Evolutionary conservation across 2,329 filamentous ascomycete species (phyloP), one percentile per base, ranked within the genome.

Genomic region (Cryphonectria nitschkei): DNA sequence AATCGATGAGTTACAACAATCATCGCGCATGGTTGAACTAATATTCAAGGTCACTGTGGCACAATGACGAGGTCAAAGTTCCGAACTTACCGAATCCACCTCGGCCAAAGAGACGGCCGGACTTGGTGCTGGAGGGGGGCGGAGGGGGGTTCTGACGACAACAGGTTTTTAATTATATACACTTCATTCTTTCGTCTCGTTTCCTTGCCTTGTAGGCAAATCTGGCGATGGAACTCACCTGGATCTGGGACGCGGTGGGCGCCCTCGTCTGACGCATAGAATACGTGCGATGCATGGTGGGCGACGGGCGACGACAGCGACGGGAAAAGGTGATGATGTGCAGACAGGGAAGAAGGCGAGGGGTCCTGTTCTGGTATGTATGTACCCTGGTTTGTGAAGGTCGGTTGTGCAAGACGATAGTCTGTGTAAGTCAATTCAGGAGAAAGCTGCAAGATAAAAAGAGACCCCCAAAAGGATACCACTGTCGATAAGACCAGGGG

Each of bases 181-280:
- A n/a, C 46, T 50, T 50, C 19, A 11, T 22, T 50, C 19, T 22
- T 46, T 46, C 16, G 19, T 46, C 43, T 50, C 19, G 16, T 22
- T 22, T n/a, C n/a, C 19, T n/a, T 2, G 32, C 4, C 37, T 19
- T 32, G n/a, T 13, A 58, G 26, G 16, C 29, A 29, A 16, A 8
- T 32, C 26, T 1, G 54, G 5, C 29, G 26, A 26, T 5, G n/a
- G 61, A 34, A 72, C 82, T 73, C 78, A 89, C 87, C 81, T 89
- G 87, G 62, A 90, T 84, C 79, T 89, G 87, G 79, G 94, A 97
- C 79, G 96, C 96, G 75, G 96, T 99, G 65, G 96, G 96, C 83
- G 94, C 94, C 88, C 96, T 92, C 83, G 93, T 92, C 84, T 97
- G 93, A 91, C 96, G 95, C 96, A 98, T 97, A 78, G 94, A 97